Evolutionary conservation across 192 early-diverging fungal species (phyloP), one percentile per base, ranked within the genome.

Genomic region (Chytriomyces hyalinus): DNA sequence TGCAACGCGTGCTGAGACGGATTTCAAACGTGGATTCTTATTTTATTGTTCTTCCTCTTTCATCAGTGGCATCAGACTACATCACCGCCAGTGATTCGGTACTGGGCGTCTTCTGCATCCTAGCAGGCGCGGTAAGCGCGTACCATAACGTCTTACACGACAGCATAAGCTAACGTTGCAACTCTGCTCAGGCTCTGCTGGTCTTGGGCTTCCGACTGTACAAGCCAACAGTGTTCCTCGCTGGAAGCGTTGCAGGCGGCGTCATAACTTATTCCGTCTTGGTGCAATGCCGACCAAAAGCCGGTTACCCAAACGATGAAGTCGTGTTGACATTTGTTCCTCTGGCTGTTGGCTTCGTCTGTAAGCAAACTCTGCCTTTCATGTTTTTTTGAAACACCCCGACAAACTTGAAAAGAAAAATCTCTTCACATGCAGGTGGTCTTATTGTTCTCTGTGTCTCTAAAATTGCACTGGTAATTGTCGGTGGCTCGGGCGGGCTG

Each of bases 401-500:
- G 2, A 5, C 22, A 47, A 36, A 68, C 44, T 65, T 65, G 65
- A 64, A 53, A 36, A 36, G 4, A 36, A 36, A 2, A 36, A 36
- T 36, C 9, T 36, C 36, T 36, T 36, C 36, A 36, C 36, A 36
- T 4, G 36, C 36, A 78, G 77, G 57, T 44, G 77, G 68, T 8
- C 11, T 15, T 4, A 26, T 78, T 9, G 36, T 78, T 49, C 59
- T 78, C 6, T 78, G 77, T 70, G 3, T 78, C 59, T 22, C 53
- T 9, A 62, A 71, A 64, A 20, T 78, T 26, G 60, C 22, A 6
- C 24, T 78, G 5, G 59, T 53, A 43, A 61, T 70, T 24, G 59
- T 78, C 20, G 77, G 69, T 13, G 68, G 47, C 13, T 11, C 65
- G 44, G 77, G 77, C 17, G 77, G 77, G 6, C 61, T 78, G 22